Conservation (phyloP, 345 rosid species). For the Populus nigra region DNA sequence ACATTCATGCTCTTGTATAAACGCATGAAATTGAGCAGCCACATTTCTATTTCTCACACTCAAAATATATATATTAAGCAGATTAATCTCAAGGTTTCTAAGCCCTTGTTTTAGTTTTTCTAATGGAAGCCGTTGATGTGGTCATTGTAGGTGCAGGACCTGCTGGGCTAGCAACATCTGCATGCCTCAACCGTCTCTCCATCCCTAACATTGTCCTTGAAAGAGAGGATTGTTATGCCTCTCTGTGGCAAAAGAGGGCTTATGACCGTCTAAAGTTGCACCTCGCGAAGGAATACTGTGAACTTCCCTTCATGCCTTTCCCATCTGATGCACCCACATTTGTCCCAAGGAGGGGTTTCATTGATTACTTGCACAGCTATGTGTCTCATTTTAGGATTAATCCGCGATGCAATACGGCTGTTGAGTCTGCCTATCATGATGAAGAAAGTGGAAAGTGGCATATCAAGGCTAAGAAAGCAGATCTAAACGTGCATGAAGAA, state of each 20-base stretch:
- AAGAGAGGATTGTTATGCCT: slow-evolving; percentile 19
- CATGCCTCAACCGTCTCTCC: slow-evolving; percentile 10
- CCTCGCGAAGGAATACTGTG: slow-evolving; percentile 18
- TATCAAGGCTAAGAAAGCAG: background rate
- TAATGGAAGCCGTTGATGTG: background rate
- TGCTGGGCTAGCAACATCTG: slow-evolving; percentile 21
- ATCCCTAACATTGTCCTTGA: slow-evolving; percentile 18
- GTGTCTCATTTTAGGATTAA: slow-evolving; percentile 4
- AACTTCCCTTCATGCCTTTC: slow-evolving; percentile 22
- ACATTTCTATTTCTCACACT: no score
- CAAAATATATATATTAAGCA: no score
- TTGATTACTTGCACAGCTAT: slow-evolving; percentile 15
- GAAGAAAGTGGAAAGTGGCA: background rate
- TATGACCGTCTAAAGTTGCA: slow-evolving; percentile 24
- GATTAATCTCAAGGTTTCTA: no score
- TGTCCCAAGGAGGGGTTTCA: slow-evolving; percentile 11
- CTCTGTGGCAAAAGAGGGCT: slow-evolving; percentile 23
- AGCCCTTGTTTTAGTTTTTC: background rate
- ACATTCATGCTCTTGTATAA: no score
- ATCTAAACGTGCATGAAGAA: background rate
- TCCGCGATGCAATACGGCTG: background rate
- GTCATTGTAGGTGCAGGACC: slow-evolving; percentile 29
- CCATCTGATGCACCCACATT: background rate
- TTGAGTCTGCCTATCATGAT: slow-evolving; percentile 8
- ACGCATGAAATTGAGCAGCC: no score